Evolutionary conservation across 83 land plant genomes (phyloP).

Genomic region (Thuja plicata): DNA sequence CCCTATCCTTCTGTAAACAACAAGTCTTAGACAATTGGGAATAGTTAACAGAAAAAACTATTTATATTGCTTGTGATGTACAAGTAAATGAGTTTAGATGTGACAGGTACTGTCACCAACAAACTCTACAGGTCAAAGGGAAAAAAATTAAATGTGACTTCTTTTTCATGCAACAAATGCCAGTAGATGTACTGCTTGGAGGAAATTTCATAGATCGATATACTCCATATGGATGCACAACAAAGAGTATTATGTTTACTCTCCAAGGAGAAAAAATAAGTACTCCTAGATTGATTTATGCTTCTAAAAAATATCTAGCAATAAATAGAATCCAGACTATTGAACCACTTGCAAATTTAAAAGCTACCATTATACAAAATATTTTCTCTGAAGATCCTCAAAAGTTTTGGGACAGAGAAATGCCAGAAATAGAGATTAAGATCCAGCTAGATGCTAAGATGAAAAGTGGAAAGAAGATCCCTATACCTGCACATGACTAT

Average conservation of each 20-base stretch:
- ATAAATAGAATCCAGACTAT: too few species aligned
- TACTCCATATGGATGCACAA: not conserved
- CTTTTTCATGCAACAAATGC: not conserved
- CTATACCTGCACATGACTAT: too few species aligned
- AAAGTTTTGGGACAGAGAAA: too few species aligned
- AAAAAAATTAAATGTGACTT: not conserved
- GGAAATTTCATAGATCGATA: not conserved
- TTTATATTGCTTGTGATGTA: not conserved
- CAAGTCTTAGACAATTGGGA: not conserved
- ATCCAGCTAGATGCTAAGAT: too few species aligned
- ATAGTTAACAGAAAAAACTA: not conserved
- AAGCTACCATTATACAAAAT: too few species aligned
- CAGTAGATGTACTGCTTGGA: not conserved
- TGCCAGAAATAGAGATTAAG: too few species aligned
- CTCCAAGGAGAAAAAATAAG: too few species aligned
- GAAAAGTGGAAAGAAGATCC: too few species aligned
- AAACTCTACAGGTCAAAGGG: not conserved
- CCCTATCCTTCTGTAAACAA: not conserved
- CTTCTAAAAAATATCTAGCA: too few species aligned
- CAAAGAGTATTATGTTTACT: not conserved
- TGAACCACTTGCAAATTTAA: too few species aligned
- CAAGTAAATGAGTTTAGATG: not conserved
- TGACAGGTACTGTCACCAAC: not conserved
- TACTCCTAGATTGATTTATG: too few species aligned
- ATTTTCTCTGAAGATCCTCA: too few species aligned